phyloP scores from a whole-genome alignment of 1,139 yeast species.

The Candida sanyaensis region DNA sequence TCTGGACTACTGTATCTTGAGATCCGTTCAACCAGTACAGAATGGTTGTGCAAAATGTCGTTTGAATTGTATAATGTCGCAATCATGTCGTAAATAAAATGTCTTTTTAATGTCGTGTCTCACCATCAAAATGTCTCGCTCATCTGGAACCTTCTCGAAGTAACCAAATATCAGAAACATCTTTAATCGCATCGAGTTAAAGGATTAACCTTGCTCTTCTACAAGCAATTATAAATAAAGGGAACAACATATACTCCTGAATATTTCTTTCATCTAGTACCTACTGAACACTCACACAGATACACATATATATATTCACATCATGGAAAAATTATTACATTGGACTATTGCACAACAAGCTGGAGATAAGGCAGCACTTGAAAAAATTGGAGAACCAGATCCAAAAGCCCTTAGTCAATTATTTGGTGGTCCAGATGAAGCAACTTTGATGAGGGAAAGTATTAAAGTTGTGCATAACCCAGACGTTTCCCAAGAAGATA shows the following conservation, averaged over 20 bases:
- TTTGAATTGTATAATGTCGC: neutral
- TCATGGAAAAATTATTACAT: constrained; percentile 84
- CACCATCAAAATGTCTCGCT: neutral
- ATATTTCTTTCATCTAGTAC: neutral
- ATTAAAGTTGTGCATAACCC: constrained; percentile 62
- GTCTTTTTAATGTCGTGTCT: neutral
- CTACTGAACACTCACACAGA: neutral
- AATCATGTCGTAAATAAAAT: neutral
- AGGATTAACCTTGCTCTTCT: neutral
- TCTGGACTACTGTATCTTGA: neutral
- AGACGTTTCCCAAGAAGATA: constrained; percentile 63
- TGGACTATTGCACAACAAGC: constrained; percentile 88
- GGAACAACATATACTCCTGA: neutral
- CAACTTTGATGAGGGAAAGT: constrained; percentile 78
- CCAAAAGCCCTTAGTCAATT: constrained; percentile 74
- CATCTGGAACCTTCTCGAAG: constrained; percentile 8
- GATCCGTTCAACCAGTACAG: neutral
- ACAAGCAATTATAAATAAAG: neutral
- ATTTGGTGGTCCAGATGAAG: constrained; percentile 85
- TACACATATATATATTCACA: constrained; percentile 2
- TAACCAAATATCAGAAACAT: neutral
- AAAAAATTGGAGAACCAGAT: constrained; percentile 68
- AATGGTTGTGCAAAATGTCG: constrained; percentile 1
- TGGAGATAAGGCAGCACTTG: constrained; percentile 65
- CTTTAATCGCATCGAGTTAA: neutral